Conservation (phyloP, 2,329 filamentous ascomycete species). For the Penicillium oxalicum region DNA sequence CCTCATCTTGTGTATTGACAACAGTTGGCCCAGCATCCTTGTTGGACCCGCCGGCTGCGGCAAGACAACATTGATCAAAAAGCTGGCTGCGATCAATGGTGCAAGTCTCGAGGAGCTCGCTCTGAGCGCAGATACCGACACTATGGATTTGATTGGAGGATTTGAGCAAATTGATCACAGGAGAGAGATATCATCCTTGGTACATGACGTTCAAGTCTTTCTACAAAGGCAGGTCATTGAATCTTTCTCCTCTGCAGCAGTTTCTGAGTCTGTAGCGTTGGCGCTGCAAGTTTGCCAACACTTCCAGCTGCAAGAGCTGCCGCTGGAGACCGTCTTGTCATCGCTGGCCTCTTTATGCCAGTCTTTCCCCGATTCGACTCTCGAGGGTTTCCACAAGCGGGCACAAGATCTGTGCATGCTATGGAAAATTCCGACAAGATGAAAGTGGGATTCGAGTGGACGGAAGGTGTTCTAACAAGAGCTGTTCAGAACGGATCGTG, state of each 20-base stretch:
- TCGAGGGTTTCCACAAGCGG: constrained; percentile 46
- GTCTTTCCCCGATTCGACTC: constrained; percentile 42
- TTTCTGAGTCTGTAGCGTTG: constrained; percentile 16
- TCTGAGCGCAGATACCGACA: constrained; percentile 91
- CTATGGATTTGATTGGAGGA: constrained; percentile 93
- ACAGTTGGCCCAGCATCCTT: constrained; percentile 82
- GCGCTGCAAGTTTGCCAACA: constrained; percentile 31
- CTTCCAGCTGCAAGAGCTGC: constrained; percentile 24
- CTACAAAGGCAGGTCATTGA: constrained; percentile 42
- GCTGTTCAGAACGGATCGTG: constrained; percentile 81
- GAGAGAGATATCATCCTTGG: constrained; percentile 60
- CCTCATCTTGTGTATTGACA: constrained; percentile 76
- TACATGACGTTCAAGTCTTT: constrained; percentile 49
- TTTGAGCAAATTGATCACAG: constrained; percentile 90
- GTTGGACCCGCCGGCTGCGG: constrained; percentile 80
- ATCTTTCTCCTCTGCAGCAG: constrained; percentile 21
- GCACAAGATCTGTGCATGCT: constrained; percentile 48
- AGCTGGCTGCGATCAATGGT: constrained; percentile 73
- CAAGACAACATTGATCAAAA: constrained; percentile 73
- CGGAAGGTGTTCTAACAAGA: constrained; percentile 85
- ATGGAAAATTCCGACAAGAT: constrained; percentile 56
- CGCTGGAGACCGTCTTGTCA: constrained; percentile 27
- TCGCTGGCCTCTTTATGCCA: constrained; percentile 32
- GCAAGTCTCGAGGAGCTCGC: constrained; percentile 73
- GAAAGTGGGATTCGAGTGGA: constrained; percentile 82